phyloP scores from a whole-genome alignment of 2,329 filamentous ascomycete species.

The Chaetoscypha palmicola region DNA sequence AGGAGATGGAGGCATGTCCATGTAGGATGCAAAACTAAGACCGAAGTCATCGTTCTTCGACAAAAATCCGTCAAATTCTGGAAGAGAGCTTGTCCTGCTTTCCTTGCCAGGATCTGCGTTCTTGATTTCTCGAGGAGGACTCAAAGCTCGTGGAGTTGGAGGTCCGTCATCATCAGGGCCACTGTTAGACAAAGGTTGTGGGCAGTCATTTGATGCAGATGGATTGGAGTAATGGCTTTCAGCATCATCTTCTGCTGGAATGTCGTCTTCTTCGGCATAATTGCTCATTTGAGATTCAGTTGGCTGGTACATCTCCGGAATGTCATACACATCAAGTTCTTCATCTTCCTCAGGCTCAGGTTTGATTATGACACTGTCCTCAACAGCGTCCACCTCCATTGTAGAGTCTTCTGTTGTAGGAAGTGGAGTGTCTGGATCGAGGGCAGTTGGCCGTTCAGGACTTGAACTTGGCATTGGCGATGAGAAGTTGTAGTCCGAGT shows the following conservation, averaged over 20 bases:
- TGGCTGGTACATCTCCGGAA: constrained; percentile 59
- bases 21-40: constrained; percentile 47
- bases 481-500: constrained; percentile 58
- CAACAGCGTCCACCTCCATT: constrained; percentile 39
- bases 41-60: constrained; percentile 46
- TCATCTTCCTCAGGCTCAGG: constrained; percentile 51
- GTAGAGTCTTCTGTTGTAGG: constrained; percentile 71
- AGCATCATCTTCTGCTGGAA: constrained; percentile 18
- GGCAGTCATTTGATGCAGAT: constrained; percentile 19
- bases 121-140: constrained; percentile 29
- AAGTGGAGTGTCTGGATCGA: constrained; percentile 85
- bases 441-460: constrained; percentile 49
- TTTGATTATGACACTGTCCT: constrained; percentile 58
- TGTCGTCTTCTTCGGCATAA: constrained; percentile 14
- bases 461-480: constrained; percentile 53
- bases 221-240: constrained; percentile 47
- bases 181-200: constrained; percentile 20
- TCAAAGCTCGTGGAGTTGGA: constrained; percentile 44
- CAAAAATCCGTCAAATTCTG: constrained; percentile 43
- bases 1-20: constrained; percentile 46
- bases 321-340: constrained; percentile 57
- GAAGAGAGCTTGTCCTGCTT: constrained; percentile 30
- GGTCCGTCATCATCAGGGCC: constrained; percentile 41
- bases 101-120: constrained; percentile 17
- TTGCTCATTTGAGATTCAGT: constrained; percentile 37